Conservation (phyloP, 805 yeast species). For the Candida stauntonica region DNA sequence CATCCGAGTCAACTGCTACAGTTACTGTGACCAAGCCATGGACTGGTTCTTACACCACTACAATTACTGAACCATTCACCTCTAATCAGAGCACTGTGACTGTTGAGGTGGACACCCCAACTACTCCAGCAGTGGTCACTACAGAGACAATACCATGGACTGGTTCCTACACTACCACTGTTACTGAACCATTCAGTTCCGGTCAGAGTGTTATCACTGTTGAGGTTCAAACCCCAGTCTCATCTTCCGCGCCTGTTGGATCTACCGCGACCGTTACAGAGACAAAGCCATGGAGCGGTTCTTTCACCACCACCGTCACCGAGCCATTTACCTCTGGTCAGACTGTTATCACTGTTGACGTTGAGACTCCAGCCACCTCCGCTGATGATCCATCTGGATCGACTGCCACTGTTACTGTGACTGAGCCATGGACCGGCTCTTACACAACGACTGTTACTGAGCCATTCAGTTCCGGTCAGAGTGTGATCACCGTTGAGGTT, state of each 20-base stretch:
- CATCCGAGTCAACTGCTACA: not conserved
- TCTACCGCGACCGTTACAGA: too few species aligned
- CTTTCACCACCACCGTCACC: too few species aligned
- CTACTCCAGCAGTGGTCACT: not conserved
- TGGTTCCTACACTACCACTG: not conserved
- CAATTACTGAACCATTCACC: not conserved
- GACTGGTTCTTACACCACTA: not conserved
- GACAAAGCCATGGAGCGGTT: too few species aligned
- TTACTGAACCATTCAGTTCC: not conserved
- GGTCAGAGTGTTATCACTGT: not conserved
- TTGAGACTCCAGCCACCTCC: too few species aligned
- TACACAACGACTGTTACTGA: too few species aligned
- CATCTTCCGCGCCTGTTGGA: not conserved
- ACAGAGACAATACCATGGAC: conserved; percentile 1
- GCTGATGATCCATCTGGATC: too few species aligned
- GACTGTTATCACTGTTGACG: too few species aligned
- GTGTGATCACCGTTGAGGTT: conserved; percentile 1
- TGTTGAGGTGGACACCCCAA: not conserved
- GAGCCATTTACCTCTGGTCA: too few species aligned
- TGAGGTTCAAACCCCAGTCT: too few species aligned
- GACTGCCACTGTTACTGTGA: too few species aligned
- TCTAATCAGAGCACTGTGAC: not conserved
- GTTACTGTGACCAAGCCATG: not conserved
- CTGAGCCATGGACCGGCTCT: too few species aligned
- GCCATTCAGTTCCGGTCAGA: too few species aligned